phyloP scores from a whole-genome alignment of 2,329 filamentous ascomycete genomes.

The Cercospora berteroae region DNA sequence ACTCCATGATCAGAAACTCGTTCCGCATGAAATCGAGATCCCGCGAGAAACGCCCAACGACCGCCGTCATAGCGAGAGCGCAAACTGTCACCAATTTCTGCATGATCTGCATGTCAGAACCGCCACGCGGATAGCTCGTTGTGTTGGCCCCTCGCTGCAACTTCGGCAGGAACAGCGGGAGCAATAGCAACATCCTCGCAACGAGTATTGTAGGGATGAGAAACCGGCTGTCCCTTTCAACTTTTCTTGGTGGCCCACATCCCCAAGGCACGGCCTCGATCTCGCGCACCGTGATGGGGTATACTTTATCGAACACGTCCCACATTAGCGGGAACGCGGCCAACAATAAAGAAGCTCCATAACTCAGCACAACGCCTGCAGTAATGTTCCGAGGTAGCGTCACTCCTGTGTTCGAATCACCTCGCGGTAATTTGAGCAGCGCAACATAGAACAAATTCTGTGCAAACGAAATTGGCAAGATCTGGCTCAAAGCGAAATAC shows the following conservation, averaged over 20 bases:
- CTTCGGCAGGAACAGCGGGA: conserved; percentile 24
- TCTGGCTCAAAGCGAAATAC: conserved; percentile 38
- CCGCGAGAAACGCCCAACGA: conserved; percentile 1
- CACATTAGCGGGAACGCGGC: conserved; percentile 1
- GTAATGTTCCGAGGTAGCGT: not conserved
- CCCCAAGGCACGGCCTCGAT: not conserved
- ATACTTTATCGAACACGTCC: not conserved
- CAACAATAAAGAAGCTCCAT: conserved; percentile 21
- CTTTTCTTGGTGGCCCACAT: not conserved
- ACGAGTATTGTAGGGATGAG: conserved; percentile 30
- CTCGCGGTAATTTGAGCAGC: conserved; percentile 22
- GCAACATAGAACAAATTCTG: conserved; percentile 39
- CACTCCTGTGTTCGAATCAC: not conserved
- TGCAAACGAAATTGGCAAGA: conserved; percentile 37
- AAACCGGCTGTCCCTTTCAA: not conserved
- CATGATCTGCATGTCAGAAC: not conserved
- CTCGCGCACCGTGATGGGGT: not conserved
- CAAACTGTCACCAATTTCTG: conserved; percentile 9
- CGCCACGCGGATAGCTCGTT: not conserved
- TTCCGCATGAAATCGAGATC: not conserved
- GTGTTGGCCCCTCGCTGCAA: not conserved
- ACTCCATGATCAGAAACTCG: not conserved
- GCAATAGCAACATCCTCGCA: conserved; percentile 27
- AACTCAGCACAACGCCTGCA: conserved; percentile 14
- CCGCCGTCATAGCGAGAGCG: conserved; percentile 11